Conservation (phyloP, 768 basidiomycete genomes). For the Cystobasidium onofrii region DNA sequence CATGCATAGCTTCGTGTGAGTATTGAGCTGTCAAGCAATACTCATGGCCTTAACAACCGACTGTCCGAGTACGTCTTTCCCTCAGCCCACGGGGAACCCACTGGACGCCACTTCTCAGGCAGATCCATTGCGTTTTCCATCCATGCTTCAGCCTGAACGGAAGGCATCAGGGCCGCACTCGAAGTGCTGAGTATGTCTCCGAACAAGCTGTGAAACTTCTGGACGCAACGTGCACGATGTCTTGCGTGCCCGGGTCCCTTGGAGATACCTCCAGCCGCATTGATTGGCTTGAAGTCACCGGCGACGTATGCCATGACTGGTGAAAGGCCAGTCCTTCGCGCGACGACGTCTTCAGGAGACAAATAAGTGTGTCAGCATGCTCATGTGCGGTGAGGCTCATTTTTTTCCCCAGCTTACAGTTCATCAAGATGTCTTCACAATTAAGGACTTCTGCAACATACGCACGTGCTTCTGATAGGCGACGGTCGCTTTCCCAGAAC, state of each 20-base stretch:
- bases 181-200: neutral
- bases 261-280: neutral
- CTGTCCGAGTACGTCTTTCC: neutral
- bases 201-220: neutral
- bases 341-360: neutral
- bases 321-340: conserved; percentile 1
- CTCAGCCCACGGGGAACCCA: neutral
- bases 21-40: too few relatives aligned
- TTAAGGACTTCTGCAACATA: conserved; percentile 15
- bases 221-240: neutral
- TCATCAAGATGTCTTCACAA: conserved; percentile 31
- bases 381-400: neutral
- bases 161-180: neutral
- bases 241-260: neutral
- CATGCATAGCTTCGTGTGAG: too few relatives aligned
- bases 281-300: neutral
- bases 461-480: neutral
- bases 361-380: neutral
- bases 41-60: too few relatives aligned
- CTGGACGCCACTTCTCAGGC: neutral
- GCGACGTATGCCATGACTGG: neutral
- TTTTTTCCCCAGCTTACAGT: neutral
- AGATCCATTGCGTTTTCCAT: neutral
- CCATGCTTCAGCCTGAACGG: neutral
- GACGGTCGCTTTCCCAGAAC: conserved; percentile 16